Percentiles rank a stretch among this genome's conserved stretches.
Conservation (phyloP, 805 yeast genomes). For the Middelhovenomyces tepae region DNA sequence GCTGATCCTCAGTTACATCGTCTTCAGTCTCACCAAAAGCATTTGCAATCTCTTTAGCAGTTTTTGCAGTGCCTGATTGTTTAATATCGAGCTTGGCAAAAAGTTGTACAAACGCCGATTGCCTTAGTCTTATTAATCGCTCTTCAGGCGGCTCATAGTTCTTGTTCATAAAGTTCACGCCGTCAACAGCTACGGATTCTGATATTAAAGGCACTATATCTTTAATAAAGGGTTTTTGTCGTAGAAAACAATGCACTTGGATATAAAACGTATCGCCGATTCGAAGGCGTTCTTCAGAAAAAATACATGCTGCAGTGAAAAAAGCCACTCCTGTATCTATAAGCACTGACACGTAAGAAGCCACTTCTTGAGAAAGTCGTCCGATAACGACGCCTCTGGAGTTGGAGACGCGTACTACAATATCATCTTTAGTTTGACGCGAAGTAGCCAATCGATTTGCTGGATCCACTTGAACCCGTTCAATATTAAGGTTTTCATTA, state of each 20-base stretch:
- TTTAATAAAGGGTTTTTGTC: slow-evolving; percentile 29
- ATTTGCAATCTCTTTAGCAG: slow-evolving; percentile 10
- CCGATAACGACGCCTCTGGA: slow-evolving; percentile 53
- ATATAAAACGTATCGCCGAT: slow-evolving; percentile 71
- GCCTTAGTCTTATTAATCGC: slow-evolving; percentile 41
- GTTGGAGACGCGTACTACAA: slow-evolving; percentile 26
- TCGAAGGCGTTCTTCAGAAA: slow-evolving; percentile 48
- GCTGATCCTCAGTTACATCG: slow-evolving; percentile 57
- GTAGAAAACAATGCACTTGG: slow-evolving; percentile 59
- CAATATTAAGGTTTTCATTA: slow-evolving; percentile 24
- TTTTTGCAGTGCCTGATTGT: slow-evolving; percentile 1
- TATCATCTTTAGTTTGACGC: slow-evolving; percentile 16
- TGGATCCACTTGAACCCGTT: slow-evolving; percentile 16
- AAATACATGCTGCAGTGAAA: slow-evolving; percentile 51
- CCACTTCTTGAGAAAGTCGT: slow-evolving; percentile 61
- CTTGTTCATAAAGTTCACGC: slow-evolving; percentile 22
- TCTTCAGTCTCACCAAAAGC: slow-evolving; percentile 14
- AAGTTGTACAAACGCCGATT: slow-evolving; percentile 44
- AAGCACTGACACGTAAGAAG: slow-evolving; percentile 57
- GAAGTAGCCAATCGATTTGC: background rate
- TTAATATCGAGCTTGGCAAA: slow-evolving; percentile 40
- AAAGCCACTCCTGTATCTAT: slow-evolving; percentile 44
- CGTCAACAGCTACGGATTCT: slow-evolving; percentile 15
- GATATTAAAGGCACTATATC: slow-evolving; percentile 18
- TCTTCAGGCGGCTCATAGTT: slow-evolving; percentile 48